Percentiles rank a stretch among this genome's conserved stretches.
phyloP scores from a whole-genome alignment of 1,284 basidiomycete species.

The Lentinus polychrous region DNA sequence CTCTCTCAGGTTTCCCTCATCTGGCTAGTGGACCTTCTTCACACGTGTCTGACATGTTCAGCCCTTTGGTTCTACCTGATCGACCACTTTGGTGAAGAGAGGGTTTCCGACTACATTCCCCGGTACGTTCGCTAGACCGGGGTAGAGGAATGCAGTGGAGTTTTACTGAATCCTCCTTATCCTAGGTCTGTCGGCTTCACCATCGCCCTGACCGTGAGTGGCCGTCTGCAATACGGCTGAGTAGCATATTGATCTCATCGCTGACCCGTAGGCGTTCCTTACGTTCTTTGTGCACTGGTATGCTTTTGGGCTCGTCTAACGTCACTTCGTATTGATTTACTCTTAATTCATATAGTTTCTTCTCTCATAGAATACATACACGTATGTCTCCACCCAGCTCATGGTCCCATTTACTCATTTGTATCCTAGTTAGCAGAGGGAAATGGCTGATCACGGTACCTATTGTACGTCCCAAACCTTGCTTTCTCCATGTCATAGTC shows the following conservation, averaged over 20 bases:
- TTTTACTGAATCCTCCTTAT: not conserved
- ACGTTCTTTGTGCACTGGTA: constrained; percentile 31
- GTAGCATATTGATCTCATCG: constrained; percentile 8
- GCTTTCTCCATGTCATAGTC: not conserved
- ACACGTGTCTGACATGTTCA: constrained; percentile 12
- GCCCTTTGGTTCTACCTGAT: constrained; percentile 14
- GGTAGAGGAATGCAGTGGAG: not conserved
- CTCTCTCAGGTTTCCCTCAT: not conserved
- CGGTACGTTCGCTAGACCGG: constrained; percentile 12
- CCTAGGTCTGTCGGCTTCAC: constrained; percentile 14
- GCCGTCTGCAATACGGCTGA: constrained; percentile 7
- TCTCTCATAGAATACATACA: constrained; percentile 2
- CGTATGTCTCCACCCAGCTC: constrained; percentile 1
- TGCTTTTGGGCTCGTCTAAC: constrained; percentile 6
- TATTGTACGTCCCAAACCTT: constrained; percentile 30
- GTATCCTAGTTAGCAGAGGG: constrained; percentile 27
- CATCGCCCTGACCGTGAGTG: constrained; percentile 15
- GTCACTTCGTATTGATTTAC: not conserved
- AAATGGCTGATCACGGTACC: constrained; percentile 28
- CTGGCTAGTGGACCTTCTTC: constrained; percentile 10
- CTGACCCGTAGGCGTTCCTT: constrained; percentile 8
- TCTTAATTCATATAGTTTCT: constrained; percentile 1
- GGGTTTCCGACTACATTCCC: constrained; percentile 19
- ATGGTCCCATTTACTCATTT: not conserved
- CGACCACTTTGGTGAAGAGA: constrained; percentile 6